phyloP scores from a whole-genome alignment of 2,329 filamentous ascomycete genomes.

The Fusarium annulatum region DNA sequence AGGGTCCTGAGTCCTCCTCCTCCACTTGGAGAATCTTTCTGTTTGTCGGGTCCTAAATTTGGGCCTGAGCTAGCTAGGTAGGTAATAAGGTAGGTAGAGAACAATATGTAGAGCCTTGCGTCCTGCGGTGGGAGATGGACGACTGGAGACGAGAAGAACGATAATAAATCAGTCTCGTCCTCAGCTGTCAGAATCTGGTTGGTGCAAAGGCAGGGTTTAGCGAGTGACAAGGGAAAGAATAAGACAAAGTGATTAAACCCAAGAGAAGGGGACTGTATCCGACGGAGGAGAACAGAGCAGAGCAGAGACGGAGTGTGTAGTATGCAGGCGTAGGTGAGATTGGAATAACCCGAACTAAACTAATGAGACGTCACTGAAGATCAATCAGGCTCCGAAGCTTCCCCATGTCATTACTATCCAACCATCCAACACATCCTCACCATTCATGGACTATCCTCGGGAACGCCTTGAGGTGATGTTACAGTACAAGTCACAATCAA shows the following conservation, averaged over 20 bases:
- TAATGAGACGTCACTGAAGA: conserved; percentile 41
- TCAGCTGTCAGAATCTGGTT: conserved; percentile 12
- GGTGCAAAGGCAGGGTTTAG: conserved; percentile 31
- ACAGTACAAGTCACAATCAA: conserved; percentile 21
- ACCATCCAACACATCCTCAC: neutral
- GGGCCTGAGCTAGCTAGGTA: neutral
- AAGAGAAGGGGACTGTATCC: neutral
- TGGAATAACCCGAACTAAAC: conserved; percentile 9
- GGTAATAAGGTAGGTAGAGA: neutral
- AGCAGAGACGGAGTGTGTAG: neutral
- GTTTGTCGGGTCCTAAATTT: neutral
- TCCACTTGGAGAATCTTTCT: neutral
- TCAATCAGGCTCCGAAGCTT: conserved; percentile 42
- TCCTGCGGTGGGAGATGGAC: conserved; percentile 2
- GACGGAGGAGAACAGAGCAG: neutral
- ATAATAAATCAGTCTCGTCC: neutral
- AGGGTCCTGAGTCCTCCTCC: conserved; percentile 13
- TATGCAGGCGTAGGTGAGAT: conserved; percentile 14
- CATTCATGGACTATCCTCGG: conserved; percentile 2
- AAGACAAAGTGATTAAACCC: conserved; percentile 4
- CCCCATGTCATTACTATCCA: conserved; percentile 7
- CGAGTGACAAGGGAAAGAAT: conserved; percentile 22
- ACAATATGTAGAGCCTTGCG: conserved; percentile 4
- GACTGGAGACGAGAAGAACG: neutral
- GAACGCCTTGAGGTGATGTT: conserved; percentile 9